These are phyloP conservation scores for Arthrobotrys megalospora DNA, from an alignment of 2,329 filamentous ascomycete genomes.

Conservation along the genomic window DNA sequence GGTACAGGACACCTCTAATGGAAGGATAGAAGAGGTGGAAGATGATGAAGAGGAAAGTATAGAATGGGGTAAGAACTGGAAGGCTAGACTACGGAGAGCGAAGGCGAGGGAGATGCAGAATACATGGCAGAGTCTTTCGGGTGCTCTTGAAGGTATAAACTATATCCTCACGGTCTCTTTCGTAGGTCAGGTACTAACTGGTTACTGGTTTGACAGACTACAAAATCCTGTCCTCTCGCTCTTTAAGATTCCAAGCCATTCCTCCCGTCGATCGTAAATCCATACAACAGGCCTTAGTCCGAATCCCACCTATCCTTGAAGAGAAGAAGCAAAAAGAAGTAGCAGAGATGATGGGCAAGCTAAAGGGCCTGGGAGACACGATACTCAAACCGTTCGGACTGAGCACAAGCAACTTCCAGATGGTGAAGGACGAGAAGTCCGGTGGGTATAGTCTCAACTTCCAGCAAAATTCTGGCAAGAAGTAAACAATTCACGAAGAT, in stretches of 20 bases:
- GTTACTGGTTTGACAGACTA: slow-evolving; percentile 37
- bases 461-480: slow-evolving; percentile 68
- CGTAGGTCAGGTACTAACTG: background rate
- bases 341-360: slow-evolving; percentile 96
- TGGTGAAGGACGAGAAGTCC: slow-evolving; percentile 88
- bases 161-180: background rate
- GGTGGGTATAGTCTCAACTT: slow-evolving; percentile 98
- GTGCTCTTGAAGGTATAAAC: slow-evolving; percentile 50
- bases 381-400: slow-evolving; percentile 93
- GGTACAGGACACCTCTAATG: slow-evolving; percentile 36
- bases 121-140: slow-evolving; percentile 52
- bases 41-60: slow-evolving; percentile 42
- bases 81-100: slow-evolving; percentile 55
- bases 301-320: slow-evolving; percentile 78
- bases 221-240: slow-evolving; percentile 43
- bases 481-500: slow-evolving; percentile 4
- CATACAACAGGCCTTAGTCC: slow-evolving; percentile 39
- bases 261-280: slow-evolving; percentile 45
- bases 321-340: slow-evolving; percentile 88
- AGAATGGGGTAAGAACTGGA: slow-evolving; percentile 60
- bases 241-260: slow-evolving; percentile 43
- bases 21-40: slow-evolving; percentile 53
- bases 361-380: slow-evolving; percentile 92
- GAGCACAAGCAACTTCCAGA: slow-evolving; percentile 94
- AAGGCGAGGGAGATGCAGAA: slow-evolving; percentile 60